phyloP scores from a whole-genome alignment of 1,284 basidiomycete genomes.

The Mycena sp. region DNA sequence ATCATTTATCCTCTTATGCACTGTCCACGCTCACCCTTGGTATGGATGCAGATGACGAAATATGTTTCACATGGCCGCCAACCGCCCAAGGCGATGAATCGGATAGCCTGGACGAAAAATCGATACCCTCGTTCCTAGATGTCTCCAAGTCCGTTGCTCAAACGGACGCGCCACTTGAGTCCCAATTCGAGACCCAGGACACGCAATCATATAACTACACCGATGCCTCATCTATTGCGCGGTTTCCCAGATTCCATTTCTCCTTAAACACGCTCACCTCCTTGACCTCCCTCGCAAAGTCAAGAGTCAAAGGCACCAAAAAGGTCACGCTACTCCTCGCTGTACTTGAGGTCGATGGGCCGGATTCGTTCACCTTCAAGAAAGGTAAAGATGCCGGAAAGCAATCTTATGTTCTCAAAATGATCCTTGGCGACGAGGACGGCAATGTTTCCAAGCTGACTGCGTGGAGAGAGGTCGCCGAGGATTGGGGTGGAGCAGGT shows the following conservation, averaged over 20 bases:
- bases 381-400: conserved; percentile 73
- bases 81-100: conserved; percentile 40
- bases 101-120: conserved; percentile 31
- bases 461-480: conserved; percentile 79
- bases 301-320: conserved; percentile 39
- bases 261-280: conserved; percentile 63
- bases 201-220: conserved; percentile 62
- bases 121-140: conserved; percentile 39
- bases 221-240: conserved; percentile 69
- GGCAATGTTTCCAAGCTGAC: conserved; percentile 73
- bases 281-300: conserved; percentile 50
- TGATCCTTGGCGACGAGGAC: conserved; percentile 75
- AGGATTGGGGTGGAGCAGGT: conserved; percentile 72
- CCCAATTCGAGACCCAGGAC: conserved; percentile 53
- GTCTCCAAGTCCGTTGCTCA: conserved; percentile 42
- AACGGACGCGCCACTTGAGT: conserved; percentile 29
- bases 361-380: conserved; percentile 69
- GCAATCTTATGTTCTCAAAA: conserved; percentile 68
- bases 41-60: conserved; percentile 51
- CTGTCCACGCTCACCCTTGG: not conserved
- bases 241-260: conserved; percentile 75
- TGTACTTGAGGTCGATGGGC: conserved; percentile 77
- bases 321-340: conserved; percentile 70
- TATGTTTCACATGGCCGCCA: conserved; percentile 64
- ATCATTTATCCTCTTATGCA: not conserved